Base-by-base conservation (phyloP, 208 protist genomes). In the Borovskyia barvae region DNA sequence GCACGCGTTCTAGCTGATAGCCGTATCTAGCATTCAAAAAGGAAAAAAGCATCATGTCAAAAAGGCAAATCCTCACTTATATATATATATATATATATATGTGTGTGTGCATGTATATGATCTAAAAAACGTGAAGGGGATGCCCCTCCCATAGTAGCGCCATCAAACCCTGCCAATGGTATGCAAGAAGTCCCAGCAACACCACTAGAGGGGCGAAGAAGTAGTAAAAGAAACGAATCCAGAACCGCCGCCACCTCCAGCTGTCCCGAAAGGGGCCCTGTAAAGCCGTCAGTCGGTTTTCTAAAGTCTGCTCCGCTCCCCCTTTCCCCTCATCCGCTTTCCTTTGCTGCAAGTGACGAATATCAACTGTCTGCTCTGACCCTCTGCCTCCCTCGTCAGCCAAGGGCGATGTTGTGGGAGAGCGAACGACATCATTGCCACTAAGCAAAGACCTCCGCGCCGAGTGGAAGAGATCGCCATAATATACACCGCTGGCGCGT, bases 401-500 rank as follows among this genome's bases (percentile, higher is more conserved):
- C n/a, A n/a, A n/a, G n/a, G n/a, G 33, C 33, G 33, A 14, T 14
- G 33, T 39, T 28, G 37, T 12, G 52, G 26, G n/a, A 33, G 6
- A 3, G 19, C 14, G 7, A n/a, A 19, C 24, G n/a, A 15, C 9
- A 3, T 30, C 15, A 30, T 12, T 0, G 33, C 19, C 30, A 33
- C 36, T 24, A 20, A 30, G 35, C 20, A 15, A 20, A 4, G 58
- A 58, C 24, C 47, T 37, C n/a, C 49, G 41, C 11, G 58, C 42
- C 25, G 57, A 37, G 30, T 49, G 66, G 42, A 76, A 53, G 33
- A 77, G 22, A 30, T 62, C 53, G 12, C 80, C 80, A 50, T 87
- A 87, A 56, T 75, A 83, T 4, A 83, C 66, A 28, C 80, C 80
- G 49, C 80, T 87, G 11, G 68, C 72, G 0, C 79, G 55, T 8